These are phyloP conservation scores for Phialophora verrucosa DNA, from an alignment of 2,329 filamentous ascomycete species.

Conservation along the genomic window DNA sequence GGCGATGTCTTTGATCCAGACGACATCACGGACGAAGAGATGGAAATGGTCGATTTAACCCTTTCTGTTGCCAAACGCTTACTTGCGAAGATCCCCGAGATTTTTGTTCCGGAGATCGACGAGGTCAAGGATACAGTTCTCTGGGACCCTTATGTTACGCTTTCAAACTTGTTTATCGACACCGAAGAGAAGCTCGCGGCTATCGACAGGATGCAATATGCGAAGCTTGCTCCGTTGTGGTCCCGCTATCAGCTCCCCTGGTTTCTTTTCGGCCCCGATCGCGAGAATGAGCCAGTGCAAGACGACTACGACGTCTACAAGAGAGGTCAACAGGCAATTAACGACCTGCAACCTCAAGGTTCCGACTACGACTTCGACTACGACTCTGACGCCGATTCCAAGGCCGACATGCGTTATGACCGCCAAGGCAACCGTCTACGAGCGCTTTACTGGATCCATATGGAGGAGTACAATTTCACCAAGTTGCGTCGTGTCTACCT, in stretches of 20 bases:
- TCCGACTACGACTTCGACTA: background rate
- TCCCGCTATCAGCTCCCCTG: background rate
- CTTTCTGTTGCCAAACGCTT: background rate
- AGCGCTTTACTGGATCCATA: background rate
- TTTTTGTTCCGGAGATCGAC: background rate
- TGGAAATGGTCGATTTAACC: background rate
- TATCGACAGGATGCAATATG: background rate
- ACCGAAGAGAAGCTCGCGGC: background rate
- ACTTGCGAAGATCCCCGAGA: background rate
- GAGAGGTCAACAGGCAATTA: background rate
- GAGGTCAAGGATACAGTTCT: background rate
- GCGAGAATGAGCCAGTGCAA: background rate
- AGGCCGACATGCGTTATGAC: background rate
- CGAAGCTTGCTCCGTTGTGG: background rate
- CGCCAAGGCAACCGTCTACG: background rate
- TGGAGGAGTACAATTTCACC: background rate
- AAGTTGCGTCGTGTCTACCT: slow-evolving; percentile 1
- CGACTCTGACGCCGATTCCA: background rate
- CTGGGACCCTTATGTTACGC: background rate
- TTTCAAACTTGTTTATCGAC: background rate
- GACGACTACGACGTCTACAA: background rate
- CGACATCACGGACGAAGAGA: background rate
- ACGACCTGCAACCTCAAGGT: background rate
- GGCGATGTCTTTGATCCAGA: background rate
- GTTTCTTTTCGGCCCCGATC: background rate